Evolutionary conservation across 2,329 filamentous ascomycete genomes (phyloP).

Genomic region (Fusarium sp.): DNA sequence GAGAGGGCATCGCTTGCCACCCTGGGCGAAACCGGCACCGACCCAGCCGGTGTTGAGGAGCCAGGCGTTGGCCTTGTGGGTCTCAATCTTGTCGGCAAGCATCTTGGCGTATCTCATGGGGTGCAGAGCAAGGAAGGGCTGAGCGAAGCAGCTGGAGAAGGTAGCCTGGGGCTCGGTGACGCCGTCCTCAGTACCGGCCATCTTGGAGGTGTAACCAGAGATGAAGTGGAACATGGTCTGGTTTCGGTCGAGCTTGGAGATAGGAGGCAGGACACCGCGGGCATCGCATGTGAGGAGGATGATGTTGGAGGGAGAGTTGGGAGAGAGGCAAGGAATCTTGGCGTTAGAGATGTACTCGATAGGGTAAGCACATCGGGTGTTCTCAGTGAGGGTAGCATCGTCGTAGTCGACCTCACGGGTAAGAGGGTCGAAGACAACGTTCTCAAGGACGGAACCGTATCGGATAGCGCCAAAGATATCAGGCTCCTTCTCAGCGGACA

Average conservation of each 20-base stretch:
- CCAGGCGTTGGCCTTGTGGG: slow-evolving; percentile 97
- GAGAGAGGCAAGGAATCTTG: slow-evolving; percentile 94
- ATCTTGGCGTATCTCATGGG: slow-evolving; percentile 99
- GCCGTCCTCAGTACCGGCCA: slow-evolving; percentile 98
- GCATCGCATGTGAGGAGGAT: slow-evolving; percentile 98
- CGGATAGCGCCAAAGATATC: slow-evolving; percentile 97
- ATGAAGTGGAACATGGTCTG: slow-evolving; percentile 99
- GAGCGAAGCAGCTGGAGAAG: slow-evolving; percentile 99
- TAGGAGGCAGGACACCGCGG: slow-evolving; percentile 94
- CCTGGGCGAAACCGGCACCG: slow-evolving; percentile 88
- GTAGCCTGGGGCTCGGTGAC: slow-evolving; percentile 97
- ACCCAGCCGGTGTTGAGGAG: slow-evolving; percentile 99
- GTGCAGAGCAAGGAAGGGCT: slow-evolving; percentile 98
- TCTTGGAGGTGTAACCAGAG: slow-evolving; percentile 99
- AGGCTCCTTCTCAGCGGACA: slow-evolving; percentile 98
- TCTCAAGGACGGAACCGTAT: slow-evolving; percentile 97
- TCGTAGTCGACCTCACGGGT: slow-evolving; percentile 96
- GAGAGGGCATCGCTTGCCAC: slow-evolving; percentile 95
- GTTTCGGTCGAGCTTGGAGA: slow-evolving; percentile 92
- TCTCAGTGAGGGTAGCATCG: slow-evolving; percentile 93
- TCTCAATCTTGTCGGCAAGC: slow-evolving; percentile 96
- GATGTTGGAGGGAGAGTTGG: slow-evolving; percentile 94
- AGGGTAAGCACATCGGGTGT: slow-evolving; percentile 97
- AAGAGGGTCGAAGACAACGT: slow-evolving; percentile 94
- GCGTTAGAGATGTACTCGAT: slow-evolving; percentile 99